Evolutionary conservation across 2,329 filamentous ascomycete species (phyloP).

Genomic region (Zymoseptoria ardabiliae): DNA sequence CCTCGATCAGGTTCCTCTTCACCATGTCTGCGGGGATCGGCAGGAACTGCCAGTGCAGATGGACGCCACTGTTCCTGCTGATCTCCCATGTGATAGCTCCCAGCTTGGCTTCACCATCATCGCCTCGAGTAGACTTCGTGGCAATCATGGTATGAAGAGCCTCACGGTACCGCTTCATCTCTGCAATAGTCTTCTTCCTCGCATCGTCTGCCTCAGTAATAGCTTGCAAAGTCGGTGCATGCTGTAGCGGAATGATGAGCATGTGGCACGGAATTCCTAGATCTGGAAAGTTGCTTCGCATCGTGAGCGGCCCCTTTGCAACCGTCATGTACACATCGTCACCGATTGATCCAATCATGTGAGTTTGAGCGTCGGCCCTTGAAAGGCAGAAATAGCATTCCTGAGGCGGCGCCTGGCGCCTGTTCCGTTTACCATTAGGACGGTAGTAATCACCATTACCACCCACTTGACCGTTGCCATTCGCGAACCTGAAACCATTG

Average conservation of each 20-base stretch:
- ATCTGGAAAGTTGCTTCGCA: constrained; percentile 60
- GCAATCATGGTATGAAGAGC: constrained; percentile 71
- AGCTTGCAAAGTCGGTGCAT: constrained; percentile 65
- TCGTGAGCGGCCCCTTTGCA: constrained; percentile 81
- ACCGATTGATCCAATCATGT: constrained; percentile 85
- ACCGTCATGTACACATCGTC: constrained; percentile 83
- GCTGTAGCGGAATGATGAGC: constrained; percentile 81
- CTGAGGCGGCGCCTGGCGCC: constrained; percentile 48
- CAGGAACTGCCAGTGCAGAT: constrained; percentile 90
- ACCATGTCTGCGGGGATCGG: constrained; percentile 65
- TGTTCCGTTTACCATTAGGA: constrained; percentile 30
- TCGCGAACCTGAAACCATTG: constrained; percentile 44
- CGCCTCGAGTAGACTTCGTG: constrained; percentile 22
- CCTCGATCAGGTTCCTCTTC: constrained; percentile 68
- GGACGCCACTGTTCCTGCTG: constrained; percentile 70
- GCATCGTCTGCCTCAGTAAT: constrained; percentile 48
- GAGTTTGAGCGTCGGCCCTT: constrained; percentile 72
- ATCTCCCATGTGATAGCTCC: constrained; percentile 92
- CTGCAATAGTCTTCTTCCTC: constrained; percentile 29
- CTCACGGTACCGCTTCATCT: constrained; percentile 77
- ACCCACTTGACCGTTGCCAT: constrained; percentile 38
- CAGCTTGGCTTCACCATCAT: constrained; percentile 48
- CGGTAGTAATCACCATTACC: constrained; percentile 24
- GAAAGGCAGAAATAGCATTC: constrained; percentile 95
- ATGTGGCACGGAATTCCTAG: constrained; percentile 77